Conservation (phyloP, 2,329 filamentous ascomycete species). For the Periconia macrospinosa region DNA sequence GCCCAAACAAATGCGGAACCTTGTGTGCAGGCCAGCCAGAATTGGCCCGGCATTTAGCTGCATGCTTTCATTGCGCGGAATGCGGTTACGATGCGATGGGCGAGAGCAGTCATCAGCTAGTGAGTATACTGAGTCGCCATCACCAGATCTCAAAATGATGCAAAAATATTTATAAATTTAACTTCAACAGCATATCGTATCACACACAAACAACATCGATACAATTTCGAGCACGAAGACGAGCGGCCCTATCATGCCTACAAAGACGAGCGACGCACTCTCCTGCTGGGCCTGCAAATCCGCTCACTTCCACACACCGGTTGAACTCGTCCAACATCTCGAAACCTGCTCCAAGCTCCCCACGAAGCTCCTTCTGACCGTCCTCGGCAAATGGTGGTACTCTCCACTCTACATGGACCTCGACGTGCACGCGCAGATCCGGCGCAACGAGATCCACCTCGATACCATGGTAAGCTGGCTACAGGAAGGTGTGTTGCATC, state of each 20-base stretch:
- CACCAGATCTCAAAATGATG: not conserved
- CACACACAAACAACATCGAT: not conserved
- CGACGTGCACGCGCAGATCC: constrained; percentile 36
- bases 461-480: constrained; percentile 26
- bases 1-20: constrained; percentile 19
- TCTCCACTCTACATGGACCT: constrained; percentile 38
- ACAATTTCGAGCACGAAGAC: not conserved
- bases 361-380: constrained; percentile 31
- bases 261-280: not conserved
- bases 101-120: constrained; percentile 24
- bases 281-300: not conserved
- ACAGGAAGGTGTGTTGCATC: constrained; percentile 24
- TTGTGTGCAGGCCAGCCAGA: constrained; percentile 20
- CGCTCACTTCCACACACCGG: constrained; percentile 24
- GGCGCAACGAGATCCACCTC: constrained; percentile 23
- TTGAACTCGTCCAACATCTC: constrained; percentile 32
- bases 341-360: constrained; percentile 70
- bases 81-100: constrained; percentile 23
- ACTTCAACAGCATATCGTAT: not conserved
- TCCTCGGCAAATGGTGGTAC: constrained; percentile 39
- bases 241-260: no score
- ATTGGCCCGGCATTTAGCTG: constrained; percentile 20
- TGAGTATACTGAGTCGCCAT: constrained; percentile 9
- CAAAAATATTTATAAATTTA: not conserved
- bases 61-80: constrained; percentile 26